phyloP scores from a whole-genome alignment of 768 basidiomycete species.

The Termitomyces sp. region DNA sequence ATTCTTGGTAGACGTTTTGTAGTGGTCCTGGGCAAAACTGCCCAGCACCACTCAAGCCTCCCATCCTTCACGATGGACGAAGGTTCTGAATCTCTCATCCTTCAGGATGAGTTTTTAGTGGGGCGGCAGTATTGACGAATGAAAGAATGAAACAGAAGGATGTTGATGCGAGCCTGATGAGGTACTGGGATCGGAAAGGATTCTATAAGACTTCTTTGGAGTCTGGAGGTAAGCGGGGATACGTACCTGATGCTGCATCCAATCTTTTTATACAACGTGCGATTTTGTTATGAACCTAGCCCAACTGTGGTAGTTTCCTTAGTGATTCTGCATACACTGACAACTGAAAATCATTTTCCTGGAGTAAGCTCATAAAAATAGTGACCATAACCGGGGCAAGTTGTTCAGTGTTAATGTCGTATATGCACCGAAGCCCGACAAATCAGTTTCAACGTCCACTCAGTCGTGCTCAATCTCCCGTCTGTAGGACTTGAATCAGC shows the following conservation, averaged over 20 bases:
- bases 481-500: too few relatives aligned
- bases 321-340: background rate
- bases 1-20: too few relatives aligned
- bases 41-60: too few relatives aligned
- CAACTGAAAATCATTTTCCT: background rate
- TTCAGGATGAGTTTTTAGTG: too few relatives aligned
- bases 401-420: background rate
- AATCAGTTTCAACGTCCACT: too few relatives aligned
- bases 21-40: too few relatives aligned
- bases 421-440: too few relatives aligned
- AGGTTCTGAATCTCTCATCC: too few relatives aligned
- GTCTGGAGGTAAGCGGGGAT: background rate
- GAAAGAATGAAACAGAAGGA: constrained; percentile 27
- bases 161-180: constrained; percentile 13
- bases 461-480: too few relatives aligned
- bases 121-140: constrained; percentile 43
- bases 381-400: background rate
- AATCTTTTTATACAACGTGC: background rate
- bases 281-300: background rate
- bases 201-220: constrained; percentile 10
- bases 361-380: too few relatives aligned
- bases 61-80: too few relatives aligned
- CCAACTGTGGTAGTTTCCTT: background rate
- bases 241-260: background rate
- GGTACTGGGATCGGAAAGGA: constrained; percentile 19